Conservation (phyloP, 345 rosid species). For the Turnera subulata region DNA sequence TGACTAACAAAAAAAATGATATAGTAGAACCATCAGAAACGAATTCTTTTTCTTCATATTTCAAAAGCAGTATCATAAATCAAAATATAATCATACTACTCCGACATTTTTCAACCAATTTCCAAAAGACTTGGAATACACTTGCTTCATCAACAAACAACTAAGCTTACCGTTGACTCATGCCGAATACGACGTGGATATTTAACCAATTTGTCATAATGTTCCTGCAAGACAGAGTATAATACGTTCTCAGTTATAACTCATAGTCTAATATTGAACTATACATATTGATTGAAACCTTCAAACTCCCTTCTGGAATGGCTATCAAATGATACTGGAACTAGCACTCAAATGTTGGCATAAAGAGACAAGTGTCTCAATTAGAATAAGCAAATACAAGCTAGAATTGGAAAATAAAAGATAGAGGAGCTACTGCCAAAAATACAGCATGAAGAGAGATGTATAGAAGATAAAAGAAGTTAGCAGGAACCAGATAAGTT, state of each 20-base stretch:
- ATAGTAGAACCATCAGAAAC: too few species aligned
- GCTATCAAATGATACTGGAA: background rate
- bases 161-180: slow-evolving; percentile 82
- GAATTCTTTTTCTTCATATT: too few species aligned
- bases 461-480: too few species aligned
- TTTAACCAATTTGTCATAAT: slow-evolving; percentile 57
- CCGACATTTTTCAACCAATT: background rate
- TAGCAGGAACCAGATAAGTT: too few species aligned
- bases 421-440: background rate
- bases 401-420: background rate
- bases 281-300: background rate
- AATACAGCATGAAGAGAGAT: too few species aligned
- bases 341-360: too few species aligned
- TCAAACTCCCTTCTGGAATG: too few species aligned
- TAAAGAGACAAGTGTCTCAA: background rate
- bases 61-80: too few species aligned
- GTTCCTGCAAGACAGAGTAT: slow-evolving; percentile 47
- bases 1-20: too few species aligned
- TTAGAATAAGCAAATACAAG: background rate
- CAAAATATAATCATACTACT: background rate
- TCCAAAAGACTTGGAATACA: background rate
- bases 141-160: slow-evolving; percentile 8
- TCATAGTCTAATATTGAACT: background rate
- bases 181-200: slow-evolving; percentile 64
- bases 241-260: background rate